Conservation (phyloP, 169 alveolate genomes). For the Plasmodium reichenowi region DNA sequence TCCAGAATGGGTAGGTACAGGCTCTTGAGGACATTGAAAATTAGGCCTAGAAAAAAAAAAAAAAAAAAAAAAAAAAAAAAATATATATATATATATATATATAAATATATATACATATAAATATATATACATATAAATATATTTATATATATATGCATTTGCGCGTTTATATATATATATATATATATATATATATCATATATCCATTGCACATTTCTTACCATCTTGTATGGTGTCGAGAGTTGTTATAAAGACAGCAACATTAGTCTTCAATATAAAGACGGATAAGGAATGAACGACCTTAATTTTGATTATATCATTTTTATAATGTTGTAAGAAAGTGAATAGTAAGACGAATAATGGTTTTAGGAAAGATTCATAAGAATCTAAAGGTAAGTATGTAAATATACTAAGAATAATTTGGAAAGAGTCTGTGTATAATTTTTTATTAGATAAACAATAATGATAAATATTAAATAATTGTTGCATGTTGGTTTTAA, state of each 20-base stretch:
- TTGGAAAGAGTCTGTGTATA: slow-evolving; percentile 86
- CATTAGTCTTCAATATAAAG: slow-evolving; percentile 28
- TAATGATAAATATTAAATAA: slow-evolving; percentile 87
- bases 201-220: too few relatives aligned
- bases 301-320: slow-evolving; percentile 50
- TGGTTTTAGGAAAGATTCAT: slow-evolving; percentile 82
- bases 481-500: slow-evolving; percentile 82
- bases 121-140: too few relatives aligned
- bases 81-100: neutral
- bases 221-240: slow-evolving; percentile 15
- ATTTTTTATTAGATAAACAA: slow-evolving; percentile 87
- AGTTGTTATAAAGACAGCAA: neutral
- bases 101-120: neutral
- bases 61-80: neutral
- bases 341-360: slow-evolving; percentile 85
- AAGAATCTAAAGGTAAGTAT: slow-evolving; percentile 83
- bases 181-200: too few relatives aligned
- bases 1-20: slow-evolving; percentile 45
- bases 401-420: slow-evolving; percentile 84
- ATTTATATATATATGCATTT: too few relatives aligned
- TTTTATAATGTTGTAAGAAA: slow-evolving; percentile 81
- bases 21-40: slow-evolving; percentile 47
- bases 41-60: slow-evolving; percentile 16
- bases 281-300: slow-evolving; percentile 41
- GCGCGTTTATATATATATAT: too few relatives aligned